Percentiles rank a stretch among this genome's conserved stretches.
Evolutionary conservation across 768 basidiomycete species (phyloP).

Genomic region (Leccinum variicolor): DNA sequence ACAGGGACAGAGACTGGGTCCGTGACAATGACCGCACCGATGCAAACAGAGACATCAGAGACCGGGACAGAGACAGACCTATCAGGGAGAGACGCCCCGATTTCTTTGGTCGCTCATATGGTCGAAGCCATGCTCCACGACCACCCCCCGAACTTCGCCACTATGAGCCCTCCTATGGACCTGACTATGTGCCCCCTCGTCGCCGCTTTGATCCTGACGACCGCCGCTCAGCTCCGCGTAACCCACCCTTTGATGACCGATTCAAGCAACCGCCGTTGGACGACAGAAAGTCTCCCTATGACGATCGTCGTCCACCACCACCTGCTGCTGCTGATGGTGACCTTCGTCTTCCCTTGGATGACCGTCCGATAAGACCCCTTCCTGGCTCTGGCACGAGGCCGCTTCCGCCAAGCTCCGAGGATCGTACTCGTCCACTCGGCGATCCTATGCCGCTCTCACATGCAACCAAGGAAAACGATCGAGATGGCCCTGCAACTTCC

Average conservation of each 20-base stretch:
- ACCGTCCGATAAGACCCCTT: constrained; percentile 31
- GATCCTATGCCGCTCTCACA: constrained; percentile 19
- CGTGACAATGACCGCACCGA: constrained; percentile 33
- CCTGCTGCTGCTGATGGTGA: constrained; percentile 18
- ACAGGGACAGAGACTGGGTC: constrained; percentile 27
- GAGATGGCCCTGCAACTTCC: constrained; percentile 16
- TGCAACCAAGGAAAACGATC: constrained; percentile 26
- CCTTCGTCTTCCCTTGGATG: constrained; percentile 28
- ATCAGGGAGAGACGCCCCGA: constrained; percentile 37
- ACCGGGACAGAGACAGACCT: constrained; percentile 33
- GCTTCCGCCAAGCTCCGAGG: constrained; percentile 14
- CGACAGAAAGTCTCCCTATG: constrained; percentile 29
- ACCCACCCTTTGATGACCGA: constrained; percentile 19
- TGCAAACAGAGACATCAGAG: constrained; percentile 22
- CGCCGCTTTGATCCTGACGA: constrained; percentile 34
- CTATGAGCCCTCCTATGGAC: constrained; percentile 43
- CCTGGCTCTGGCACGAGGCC: constrained; percentile 17
- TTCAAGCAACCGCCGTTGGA: constrained; percentile 27
- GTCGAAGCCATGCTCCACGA: constrained; percentile 37
- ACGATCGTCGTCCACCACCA: constrained; percentile 26
- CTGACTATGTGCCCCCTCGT: constrained; percentile 30
- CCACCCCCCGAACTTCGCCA: constrained; percentile 47
- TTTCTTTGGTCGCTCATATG: constrained; percentile 37
- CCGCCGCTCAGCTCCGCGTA: constrained; percentile 23
- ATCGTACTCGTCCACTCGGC: constrained; percentile 16